These are phyloP conservation scores for Apiotrichum mycotoxinovorans DNA, from an alignment of 1,284 basidiomycete genomes.

Conservation along the genomic window DNA sequence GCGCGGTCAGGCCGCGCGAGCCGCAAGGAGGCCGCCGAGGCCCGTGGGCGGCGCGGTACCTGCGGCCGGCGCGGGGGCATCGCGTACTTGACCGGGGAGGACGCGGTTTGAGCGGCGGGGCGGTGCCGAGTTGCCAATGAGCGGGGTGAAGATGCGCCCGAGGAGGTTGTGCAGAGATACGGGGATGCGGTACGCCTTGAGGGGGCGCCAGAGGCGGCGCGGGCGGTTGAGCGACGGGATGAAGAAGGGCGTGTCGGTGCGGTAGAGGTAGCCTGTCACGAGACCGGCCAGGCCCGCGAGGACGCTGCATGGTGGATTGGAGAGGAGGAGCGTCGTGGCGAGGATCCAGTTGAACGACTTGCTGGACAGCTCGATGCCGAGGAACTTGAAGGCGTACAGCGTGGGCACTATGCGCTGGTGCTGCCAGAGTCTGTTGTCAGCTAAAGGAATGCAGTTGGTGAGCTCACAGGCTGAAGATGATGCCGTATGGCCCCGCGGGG, in stretches of 20 bases:
- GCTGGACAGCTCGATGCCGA: slow-evolving; percentile 69
- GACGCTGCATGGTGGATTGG: slow-evolving; percentile 63
- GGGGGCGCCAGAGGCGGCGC: slow-evolving; percentile 38
- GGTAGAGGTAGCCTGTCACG: slow-evolving; percentile 68
- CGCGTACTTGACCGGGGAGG: slow-evolving; percentile 56
- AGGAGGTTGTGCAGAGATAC: slow-evolving; percentile 57
- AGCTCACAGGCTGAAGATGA: slow-evolving; percentile 53
- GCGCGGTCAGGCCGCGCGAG: slow-evolving; percentile 15
- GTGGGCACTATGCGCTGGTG: slow-evolving; percentile 71
- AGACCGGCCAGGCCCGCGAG: slow-evolving; percentile 63
- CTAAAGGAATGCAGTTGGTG: background rate
- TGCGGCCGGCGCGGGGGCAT: slow-evolving; percentile 3
- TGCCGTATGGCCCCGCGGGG: slow-evolving; percentile 67
- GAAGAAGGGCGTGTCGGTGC: slow-evolving; percentile 64
- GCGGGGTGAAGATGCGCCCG: slow-evolving; percentile 57
- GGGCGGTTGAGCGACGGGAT: slow-evolving; percentile 30
- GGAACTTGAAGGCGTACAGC: slow-evolving; percentile 68
- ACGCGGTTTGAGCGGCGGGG: slow-evolving; percentile 58
- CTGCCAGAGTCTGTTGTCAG: slow-evolving; percentile 63
- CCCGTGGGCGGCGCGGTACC: slow-evolving; percentile 35
- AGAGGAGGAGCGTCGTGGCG: slow-evolving; percentile 65
- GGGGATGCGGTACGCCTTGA: slow-evolving; percentile 72
- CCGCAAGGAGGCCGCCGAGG: slow-evolving; percentile 18
- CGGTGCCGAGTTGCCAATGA: slow-evolving; percentile 62
- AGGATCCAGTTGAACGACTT: slow-evolving; percentile 68